These are phyloP conservation scores for Lonicera japonica DNA, from an alignment of 129 eudicot species.

Conservation along the genomic window DNA sequence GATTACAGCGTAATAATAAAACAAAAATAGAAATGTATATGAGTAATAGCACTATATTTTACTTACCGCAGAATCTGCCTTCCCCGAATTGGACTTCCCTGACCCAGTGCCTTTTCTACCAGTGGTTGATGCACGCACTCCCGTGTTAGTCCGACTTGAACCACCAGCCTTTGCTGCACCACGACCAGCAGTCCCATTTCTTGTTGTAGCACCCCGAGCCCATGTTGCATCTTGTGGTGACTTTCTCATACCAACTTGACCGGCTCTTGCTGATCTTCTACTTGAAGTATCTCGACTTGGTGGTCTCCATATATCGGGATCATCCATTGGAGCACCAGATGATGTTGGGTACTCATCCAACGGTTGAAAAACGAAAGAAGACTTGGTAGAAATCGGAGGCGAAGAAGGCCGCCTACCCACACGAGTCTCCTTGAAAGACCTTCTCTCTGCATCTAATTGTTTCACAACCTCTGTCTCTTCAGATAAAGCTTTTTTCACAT, in stretches of 20 bases:
- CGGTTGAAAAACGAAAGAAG: slow-evolving; percentile 91
- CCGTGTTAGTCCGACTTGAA: slow-evolving; percentile 54
- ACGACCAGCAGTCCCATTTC: slow-evolving; percentile 63
- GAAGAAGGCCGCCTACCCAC: slow-evolving; percentile 80
- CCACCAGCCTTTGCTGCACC: slow-evolving; percentile 72
- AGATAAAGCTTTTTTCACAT: slow-evolving; percentile 68
- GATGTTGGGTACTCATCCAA: slow-evolving; percentile 92
- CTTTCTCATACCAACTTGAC: slow-evolving; percentile 63
- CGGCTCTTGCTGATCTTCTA: slow-evolving; percentile 72
- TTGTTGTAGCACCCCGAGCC: slow-evolving; percentile 59
- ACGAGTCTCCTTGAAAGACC: slow-evolving; percentile 80
- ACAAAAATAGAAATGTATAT: slow-evolving; percentile 4
- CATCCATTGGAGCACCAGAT: slow-evolving; percentile 76
- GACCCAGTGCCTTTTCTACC: slow-evolving; percentile 67
- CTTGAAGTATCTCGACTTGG: slow-evolving; percentile 76
- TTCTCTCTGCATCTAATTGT: slow-evolving; percentile 87
- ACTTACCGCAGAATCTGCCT: slow-evolving; percentile 67
- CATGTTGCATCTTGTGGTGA: slow-evolving; percentile 75
- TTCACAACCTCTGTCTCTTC: slow-evolving; percentile 96
- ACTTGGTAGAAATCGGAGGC: slow-evolving; percentile 83
- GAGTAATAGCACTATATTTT: not conserved
- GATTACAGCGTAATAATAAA: not conserved
- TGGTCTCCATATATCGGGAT: slow-evolving; percentile 99
- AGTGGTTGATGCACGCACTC: slow-evolving; percentile 63
- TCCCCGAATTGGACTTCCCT: slow-evolving; percentile 39